Evolutionary conservation across 2,329 filamentous ascomycete species (phyloP).

Genomic region (Neofusicoccum sp.): DNA sequence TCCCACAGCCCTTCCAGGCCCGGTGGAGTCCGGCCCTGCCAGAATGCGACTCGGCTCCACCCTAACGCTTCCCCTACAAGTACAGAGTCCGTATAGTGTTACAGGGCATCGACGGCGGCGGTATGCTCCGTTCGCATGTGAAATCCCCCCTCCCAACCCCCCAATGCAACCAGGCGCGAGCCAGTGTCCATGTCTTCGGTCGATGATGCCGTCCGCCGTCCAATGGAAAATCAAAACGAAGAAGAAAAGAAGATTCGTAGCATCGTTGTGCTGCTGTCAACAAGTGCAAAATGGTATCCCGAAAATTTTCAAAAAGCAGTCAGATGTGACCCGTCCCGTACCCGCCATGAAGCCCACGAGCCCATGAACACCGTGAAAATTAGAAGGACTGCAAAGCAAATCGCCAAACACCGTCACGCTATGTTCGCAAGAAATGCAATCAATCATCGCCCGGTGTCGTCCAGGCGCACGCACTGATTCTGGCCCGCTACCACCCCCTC

Average conservation of each 20-base stretch:
- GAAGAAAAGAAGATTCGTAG: conserved; percentile 38
- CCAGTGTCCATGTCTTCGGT: conserved; percentile 26
- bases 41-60: conserved; percentile 34
- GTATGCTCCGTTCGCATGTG: conserved; percentile 24
- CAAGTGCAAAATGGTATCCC: conserved; percentile 34
- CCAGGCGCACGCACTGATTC: neutral
- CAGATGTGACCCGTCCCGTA: conserved; percentile 17
- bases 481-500: conserved; percentile 69
- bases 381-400: conserved; percentile 9
- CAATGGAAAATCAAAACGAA: conserved; percentile 21
- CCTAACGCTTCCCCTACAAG: conserved; percentile 32
- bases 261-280: conserved; percentile 29
- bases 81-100: conserved; percentile 41
- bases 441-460: conserved; percentile 1
- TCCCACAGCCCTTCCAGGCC: conserved; percentile 20
- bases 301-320: conserved; percentile 31
- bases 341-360: conserved; percentile 4
- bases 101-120: conserved; percentile 33
- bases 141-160: conserved; percentile 18
- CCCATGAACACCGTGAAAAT: conserved; percentile 9
- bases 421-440: conserved; percentile 20
- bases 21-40: conserved; percentile 19
- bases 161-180: conserved; percentile 35
- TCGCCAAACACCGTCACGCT: conserved; percentile 19
- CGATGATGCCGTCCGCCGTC: conserved; percentile 23